A percentile compares a stretch with the other conserved stretches of the same genome.
phyloP scores from a whole-genome alignment of 441 rosid genomes.

The Gossypium schwendimanii region DNA sequence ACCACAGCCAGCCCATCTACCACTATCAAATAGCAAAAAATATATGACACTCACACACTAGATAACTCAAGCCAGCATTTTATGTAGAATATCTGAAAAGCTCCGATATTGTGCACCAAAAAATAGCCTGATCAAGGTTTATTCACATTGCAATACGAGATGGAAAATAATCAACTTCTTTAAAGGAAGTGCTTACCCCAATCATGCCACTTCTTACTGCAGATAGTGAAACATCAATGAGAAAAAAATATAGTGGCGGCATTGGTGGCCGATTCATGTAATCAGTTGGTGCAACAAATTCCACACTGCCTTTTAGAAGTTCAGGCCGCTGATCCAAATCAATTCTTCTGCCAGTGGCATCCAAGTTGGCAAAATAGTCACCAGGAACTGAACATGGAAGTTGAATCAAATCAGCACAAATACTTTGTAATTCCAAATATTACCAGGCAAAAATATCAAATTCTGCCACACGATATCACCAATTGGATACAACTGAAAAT shows the following conservation, averaged over 20 bases:
- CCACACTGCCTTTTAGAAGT: conserved; percentile 88
- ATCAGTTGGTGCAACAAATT: conserved; percentile 95
- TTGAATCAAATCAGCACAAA: conserved; percentile 5
- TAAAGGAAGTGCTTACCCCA: conserved; percentile 58
- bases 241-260: conserved; percentile 95
- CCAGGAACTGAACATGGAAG: conserved; percentile 65
- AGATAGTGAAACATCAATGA: conserved; percentile 85
- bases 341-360: conserved; percentile 82
- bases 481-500: not conserved
- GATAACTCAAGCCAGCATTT: not conserved
- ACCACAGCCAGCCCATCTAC: not conserved
- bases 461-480: not conserved
- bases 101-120: not conserved
- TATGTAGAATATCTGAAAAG: not conserved
- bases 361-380: conserved; percentile 87
- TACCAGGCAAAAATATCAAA: not conserved
- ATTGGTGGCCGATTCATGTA: conserved; percentile 99
- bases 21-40: not conserved
- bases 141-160: conserved; percentile 5
- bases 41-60: not conserved
- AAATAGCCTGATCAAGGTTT: not conserved
- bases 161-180: conserved; percentile 10
- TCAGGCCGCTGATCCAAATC: conserved; percentile 98
- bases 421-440: not conserved
- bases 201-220: conserved; percentile 93